Percentiles rank a stretch among this genome's conserved stretches.
These are phyloP conservation scores for Talaromyces sp. DNA, from an alignment of 2,329 filamentous ascomycete species.

Conservation along the genomic window DNA sequence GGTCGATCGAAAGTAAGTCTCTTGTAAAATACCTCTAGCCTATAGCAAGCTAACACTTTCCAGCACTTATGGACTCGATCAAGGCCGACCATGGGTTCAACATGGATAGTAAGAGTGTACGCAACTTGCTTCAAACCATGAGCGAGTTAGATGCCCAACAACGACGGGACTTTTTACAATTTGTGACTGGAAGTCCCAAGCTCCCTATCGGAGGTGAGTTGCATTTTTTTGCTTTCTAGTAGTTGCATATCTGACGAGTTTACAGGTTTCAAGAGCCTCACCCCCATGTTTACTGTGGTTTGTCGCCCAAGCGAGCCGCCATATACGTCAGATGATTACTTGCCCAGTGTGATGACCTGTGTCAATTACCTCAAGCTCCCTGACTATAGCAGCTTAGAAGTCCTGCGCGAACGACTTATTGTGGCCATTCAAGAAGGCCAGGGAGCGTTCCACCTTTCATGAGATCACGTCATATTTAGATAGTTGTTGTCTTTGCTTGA, in stretches of 20 bases:
- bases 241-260: slow-evolving; percentile 3
- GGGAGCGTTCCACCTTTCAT: slow-evolving; percentile 94
- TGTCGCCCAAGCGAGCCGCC: slow-evolving; percentile 97
- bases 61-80: slow-evolving; percentile 93
- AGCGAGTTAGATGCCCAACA: slow-evolving; percentile 71
- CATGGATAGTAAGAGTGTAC: slow-evolving; percentile 94
- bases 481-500: neutral
- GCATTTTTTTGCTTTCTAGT: neutral
- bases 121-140: slow-evolving; percentile 90
- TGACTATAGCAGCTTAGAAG: slow-evolving; percentile 76
- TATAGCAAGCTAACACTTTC: slow-evolving; percentile 6
- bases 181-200: slow-evolving; percentile 96
- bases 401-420: slow-evolving; percentile 71
- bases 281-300: slow-evolving; percentile 97
- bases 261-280: slow-evolving; percentile 89
- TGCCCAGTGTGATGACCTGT: slow-evolving; percentile 99
- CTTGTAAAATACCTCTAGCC: neutral
- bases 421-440: slow-evolving; percentile 92
- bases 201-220: slow-evolving; percentile 88
- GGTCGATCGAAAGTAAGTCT: slow-evolving; percentile 88
- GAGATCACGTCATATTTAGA: slow-evolving; percentile 8
- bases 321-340: slow-evolving; percentile 89
- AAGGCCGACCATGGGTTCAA: slow-evolving; percentile 99
- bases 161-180: slow-evolving; percentile 91
- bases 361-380: slow-evolving; percentile 98